Conservation (phyloP, 345 rosid species). For the Arabidopsis thaliana region DNA sequence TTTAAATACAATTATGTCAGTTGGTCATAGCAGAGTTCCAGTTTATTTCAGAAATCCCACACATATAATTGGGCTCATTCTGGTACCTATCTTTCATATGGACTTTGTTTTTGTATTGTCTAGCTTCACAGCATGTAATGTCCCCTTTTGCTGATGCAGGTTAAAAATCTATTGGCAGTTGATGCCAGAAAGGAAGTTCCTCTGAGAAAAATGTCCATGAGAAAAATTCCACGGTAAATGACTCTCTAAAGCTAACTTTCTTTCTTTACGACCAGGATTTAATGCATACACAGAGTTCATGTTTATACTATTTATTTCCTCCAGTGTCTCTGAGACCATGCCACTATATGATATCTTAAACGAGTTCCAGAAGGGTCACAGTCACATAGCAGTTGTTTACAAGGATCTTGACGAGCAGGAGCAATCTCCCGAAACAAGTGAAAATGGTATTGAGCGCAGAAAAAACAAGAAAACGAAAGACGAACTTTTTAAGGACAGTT, state of each 20-base stretch:
- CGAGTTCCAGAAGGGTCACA: constrained; percentile 96
- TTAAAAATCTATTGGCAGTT: constrained; percentile 85
- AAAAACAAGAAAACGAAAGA: constrained; percentile 44
- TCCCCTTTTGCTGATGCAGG: constrained; percentile 50
- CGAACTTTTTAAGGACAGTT: constrained; percentile 58
- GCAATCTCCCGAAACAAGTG: constrained; percentile 47
- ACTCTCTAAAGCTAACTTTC: background rate
- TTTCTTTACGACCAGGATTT: background rate
- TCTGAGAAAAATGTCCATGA: constrained; percentile 76
- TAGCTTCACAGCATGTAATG: constrained; percentile 7
- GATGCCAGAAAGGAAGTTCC: constrained; percentile 76
- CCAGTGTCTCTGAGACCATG: constrained; percentile 83
- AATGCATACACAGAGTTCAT: background rate
- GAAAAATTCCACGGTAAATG: constrained; percentile 87
- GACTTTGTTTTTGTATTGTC: background rate
- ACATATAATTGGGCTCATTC: constrained; percentile 87
- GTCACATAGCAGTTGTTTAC: constrained; percentile 93
- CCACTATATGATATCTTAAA: constrained; percentile 92
- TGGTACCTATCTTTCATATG: constrained; percentile 57
- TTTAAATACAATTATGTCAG: constrained; percentile 80
- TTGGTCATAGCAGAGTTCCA: constrained; percentile 98
- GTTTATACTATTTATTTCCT: background rate
- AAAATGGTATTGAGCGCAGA: constrained; percentile 45
- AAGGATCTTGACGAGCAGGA: constrained; percentile 61
- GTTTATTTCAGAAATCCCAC: constrained; percentile 68